These are phyloP conservation scores for Thalassiosira mediterranea DNA, from an alignment of 352 stramenopile species.

Conservation along the genomic window DNA sequence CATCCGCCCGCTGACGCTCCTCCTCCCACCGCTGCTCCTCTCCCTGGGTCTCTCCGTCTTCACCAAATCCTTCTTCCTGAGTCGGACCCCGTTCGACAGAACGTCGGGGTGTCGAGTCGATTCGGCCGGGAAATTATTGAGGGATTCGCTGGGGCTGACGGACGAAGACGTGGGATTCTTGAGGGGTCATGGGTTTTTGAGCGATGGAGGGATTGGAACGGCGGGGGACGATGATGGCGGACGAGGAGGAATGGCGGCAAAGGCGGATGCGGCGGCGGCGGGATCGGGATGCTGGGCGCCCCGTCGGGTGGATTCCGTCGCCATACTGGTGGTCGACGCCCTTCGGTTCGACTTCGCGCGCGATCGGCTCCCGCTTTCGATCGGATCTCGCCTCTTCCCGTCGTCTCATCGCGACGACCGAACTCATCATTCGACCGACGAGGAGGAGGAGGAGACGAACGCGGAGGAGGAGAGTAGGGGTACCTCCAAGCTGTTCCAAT, in stretches of 20 bases:
- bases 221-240: too few relatives aligned
- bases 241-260: too few relatives aligned
- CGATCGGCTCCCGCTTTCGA: conserved; percentile 78
- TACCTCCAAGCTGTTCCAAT: conserved; percentile 88
- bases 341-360: conserved; percentile 94
- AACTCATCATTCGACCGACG: too few relatives aligned
- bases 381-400: conserved; percentile 57
- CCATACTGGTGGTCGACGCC: conserved; percentile 96
- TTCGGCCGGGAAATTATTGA: conserved; percentile 53
- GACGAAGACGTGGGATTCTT: conserved; percentile 41
- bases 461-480: background rate
- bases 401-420: too few relatives aligned
- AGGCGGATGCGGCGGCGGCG: too few relatives aligned
- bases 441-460: conserved; percentile 9
- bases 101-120: conserved; percentile 54
- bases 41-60: conserved; percentile 70
- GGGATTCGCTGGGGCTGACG: conserved; percentile 48
- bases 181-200: conserved; percentile 18
- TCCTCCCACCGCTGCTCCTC: conserved; percentile 24
- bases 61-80: conserved; percentile 77
- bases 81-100: conserved; percentile 62
- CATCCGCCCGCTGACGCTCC: too few relatives aligned
- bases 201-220: background rate
- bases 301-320: conserved; percentile 79
- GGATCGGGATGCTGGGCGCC: conserved; percentile 70